phyloP scores from a whole-genome alignment of 2,329 filamentous ascomycete species.

The Beauveria sp. region DNA sequence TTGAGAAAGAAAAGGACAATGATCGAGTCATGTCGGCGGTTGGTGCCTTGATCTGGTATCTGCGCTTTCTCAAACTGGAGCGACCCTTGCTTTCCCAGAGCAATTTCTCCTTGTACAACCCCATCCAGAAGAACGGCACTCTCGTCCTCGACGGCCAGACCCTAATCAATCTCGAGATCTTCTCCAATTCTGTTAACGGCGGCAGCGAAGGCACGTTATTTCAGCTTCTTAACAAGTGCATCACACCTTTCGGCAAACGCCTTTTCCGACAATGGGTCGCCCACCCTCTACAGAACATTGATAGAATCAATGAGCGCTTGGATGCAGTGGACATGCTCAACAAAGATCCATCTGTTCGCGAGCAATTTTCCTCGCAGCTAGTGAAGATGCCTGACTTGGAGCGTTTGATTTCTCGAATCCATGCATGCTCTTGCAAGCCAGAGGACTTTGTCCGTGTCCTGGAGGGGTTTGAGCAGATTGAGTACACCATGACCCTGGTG shows the following conservation, averaged over 20 bases:
- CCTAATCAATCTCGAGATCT: conserved; percentile 95
- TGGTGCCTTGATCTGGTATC: conserved; percentile 80
- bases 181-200: conserved; percentile 86
- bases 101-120: conserved; percentile 87
- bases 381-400: conserved; percentile 92
- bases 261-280: conserved; percentile 96
- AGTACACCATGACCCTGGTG: conserved; percentile 82
- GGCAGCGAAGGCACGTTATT: conserved; percentile 82
- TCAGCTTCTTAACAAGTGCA: conserved; percentile 81
- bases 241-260: conserved; percentile 94
- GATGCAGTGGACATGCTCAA: conserved; percentile 94
- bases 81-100: conserved; percentile 78
- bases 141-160: conserved; percentile 92
- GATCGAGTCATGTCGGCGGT: conserved; percentile 84
- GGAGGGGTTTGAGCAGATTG: conserved; percentile 95
- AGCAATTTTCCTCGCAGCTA: conserved; percentile 82
- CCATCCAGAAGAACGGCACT: conserved; percentile 83
- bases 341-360: conserved; percentile 68
- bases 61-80: conserved; percentile 82
- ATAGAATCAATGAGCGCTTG: conserved; percentile 84
- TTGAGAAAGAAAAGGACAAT: conserved; percentile 67
- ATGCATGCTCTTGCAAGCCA: conserved; percentile 81
- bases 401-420: conserved; percentile 85
- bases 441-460: conserved; percentile 91
- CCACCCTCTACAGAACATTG: conserved; percentile 80